A percentile compares a stretch with the other conserved stretches of the same genome.
Evolutionary conservation across 305 asterid species (phyloP).

Genomic region (Fraxinus xanthoxyloides): DNA sequence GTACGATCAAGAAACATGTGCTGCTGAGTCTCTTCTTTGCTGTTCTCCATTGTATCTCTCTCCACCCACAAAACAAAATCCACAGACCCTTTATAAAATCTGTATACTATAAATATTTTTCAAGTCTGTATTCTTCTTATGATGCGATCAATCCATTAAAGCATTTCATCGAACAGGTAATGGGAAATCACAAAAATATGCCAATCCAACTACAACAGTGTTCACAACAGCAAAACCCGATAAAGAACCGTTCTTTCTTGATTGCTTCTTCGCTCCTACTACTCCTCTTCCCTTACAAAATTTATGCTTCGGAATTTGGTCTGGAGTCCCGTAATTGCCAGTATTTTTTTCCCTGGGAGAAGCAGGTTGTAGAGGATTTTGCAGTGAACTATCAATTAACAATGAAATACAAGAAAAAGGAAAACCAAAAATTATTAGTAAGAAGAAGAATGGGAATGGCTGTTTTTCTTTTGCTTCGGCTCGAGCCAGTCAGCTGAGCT

Average conservation of each 20-base stretch:
- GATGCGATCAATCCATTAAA: background rate
- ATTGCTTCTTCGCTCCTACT: background rate
- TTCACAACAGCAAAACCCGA: background rate
- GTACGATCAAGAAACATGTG: conserved; percentile 60
- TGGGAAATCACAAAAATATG: background rate
- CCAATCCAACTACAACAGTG: background rate
- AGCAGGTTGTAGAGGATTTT: background rate
- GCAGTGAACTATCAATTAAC: background rate
- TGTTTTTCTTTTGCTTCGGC: background rate
- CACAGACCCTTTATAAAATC: background rate
- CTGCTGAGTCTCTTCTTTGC: conserved; percentile 42
- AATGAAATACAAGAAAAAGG: background rate
- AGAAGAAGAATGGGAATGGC: background rate
- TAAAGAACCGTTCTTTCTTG: background rate
- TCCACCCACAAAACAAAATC: background rate
- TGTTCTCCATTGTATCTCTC: conserved; percentile 40
- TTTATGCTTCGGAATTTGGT: background rate
- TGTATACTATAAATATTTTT: background rate
- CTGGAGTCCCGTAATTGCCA: background rate
- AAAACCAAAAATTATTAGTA: background rate
- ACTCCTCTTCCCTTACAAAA: background rate
- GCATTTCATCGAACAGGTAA: background rate
- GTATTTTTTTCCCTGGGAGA: background rate
- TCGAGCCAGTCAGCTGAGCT: background rate
- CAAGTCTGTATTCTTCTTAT: background rate